Evolutionary conservation across 352 stramenopile genomes (phyloP).

Genomic region (Peronospora destructor): DNA sequence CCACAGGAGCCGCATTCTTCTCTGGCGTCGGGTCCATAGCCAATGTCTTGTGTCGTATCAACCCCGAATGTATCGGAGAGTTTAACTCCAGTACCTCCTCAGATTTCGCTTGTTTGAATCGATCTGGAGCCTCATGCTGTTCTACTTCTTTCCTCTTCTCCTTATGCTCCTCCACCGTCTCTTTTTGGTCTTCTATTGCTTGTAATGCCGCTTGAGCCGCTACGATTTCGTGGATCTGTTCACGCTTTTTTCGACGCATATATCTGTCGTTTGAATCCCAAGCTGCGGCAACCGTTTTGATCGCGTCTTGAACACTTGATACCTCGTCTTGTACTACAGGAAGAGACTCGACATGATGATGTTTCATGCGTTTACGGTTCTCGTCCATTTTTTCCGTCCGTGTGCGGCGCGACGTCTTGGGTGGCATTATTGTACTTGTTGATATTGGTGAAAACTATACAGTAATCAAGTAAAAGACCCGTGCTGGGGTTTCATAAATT

Average conservation of each 20-base stretch:
- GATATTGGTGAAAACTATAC: slow-evolving; percentile 6
- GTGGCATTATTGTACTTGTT: no score
- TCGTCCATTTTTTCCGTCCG: slow-evolving; percentile 19
- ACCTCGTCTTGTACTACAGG: background rate
- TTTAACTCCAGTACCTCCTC: no score
- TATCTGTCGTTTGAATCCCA: slow-evolving; percentile 15
- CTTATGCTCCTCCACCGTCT: background rate
- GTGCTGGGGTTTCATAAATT: background rate
- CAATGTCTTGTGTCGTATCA: slow-evolving; percentile 7
- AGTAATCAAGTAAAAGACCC: slow-evolving; percentile 2
- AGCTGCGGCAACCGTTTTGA: slow-evolving; percentile 1
- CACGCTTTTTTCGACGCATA: slow-evolving; percentile 26
- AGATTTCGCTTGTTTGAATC: no score
- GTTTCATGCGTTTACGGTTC: slow-evolving; percentile 22
- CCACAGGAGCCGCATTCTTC: slow-evolving; percentile 31
- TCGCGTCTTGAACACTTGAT: background rate
- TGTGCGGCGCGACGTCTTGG: background rate
- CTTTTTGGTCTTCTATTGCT: background rate
- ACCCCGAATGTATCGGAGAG: background rate
- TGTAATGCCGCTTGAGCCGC: background rate
- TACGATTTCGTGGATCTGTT: slow-evolving; percentile 16
- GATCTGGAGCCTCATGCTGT: background rate
- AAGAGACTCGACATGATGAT: slow-evolving; percentile 3
- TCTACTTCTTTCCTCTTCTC: background rate
- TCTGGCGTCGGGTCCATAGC: slow-evolving; percentile 44